Base-by-base conservation (phyloP, 257 asterid genomes). In the Solanum gandarillasii region DNA sequence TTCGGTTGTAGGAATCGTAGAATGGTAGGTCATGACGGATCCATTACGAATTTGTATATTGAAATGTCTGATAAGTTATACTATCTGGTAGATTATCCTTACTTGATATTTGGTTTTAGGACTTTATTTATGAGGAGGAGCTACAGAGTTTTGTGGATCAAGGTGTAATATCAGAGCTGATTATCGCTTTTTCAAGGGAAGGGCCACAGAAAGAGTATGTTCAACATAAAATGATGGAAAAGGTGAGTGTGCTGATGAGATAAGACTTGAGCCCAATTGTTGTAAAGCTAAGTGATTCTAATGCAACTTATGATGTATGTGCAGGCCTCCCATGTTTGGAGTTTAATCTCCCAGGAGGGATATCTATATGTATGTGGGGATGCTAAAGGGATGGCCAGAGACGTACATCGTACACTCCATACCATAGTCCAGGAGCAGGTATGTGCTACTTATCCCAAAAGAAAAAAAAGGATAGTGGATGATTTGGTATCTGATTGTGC, bases 351-450 rank as follows among this genome's bases (percentile, higher is more conserved):
- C 85, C 89, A 90, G 88, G 91, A 70, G 84, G 98, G 95, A 41
- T 93, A 92, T 92, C 92, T 94, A 76, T 94, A 94, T 89, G 98
- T 94, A 62, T 94, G 98, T 65, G 98, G 98, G 67, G 98, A 94
- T 91, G 98, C 98, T n/a, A 94, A 94, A 88, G 98, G 96, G 62
- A 94, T 94, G 98, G 98, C 98, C 38, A 92, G 91, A 89, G 98
- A 94, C 78, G 98, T 94, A 84, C 98, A 94, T 87, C 98, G 96
- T 70, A 88, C 95, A 7, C 91, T 94, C 89, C 98, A 94, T 89
- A 92, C 93, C 87, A 90, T 94, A 39, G 92, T 92, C 89, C 95
- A 94, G 89, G 93, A 90, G 86, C 96, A 94, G 95, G 97, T 94
- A 88, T 86, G 31, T 35, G 31, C 11, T 74, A 10, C 31, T 36